Conservation (phyloP, 2,329 filamentous ascomycete species). For the Penicillium aurantiogriseum region DNA sequence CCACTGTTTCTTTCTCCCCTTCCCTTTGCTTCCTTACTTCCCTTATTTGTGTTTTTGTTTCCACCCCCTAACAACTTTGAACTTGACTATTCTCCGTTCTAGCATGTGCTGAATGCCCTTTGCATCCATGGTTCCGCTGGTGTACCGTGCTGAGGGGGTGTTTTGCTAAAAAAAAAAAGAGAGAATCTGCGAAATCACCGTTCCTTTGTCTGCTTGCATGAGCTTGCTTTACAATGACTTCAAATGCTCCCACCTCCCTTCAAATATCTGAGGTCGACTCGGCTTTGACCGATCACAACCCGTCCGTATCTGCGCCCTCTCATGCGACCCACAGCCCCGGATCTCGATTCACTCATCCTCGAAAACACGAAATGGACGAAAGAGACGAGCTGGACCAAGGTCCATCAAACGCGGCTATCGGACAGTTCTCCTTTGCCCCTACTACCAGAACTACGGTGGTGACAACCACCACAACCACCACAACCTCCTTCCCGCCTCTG, state of each 20-base stretch:
- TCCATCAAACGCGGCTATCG: constrained; percentile 47
- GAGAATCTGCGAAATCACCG: constrained; percentile 1
- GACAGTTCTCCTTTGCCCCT: constrained; percentile 61
- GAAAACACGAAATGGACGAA: constrained; percentile 31
- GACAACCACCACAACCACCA: constrained; percentile 89
- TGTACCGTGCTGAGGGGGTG: constrained; percentile 23
- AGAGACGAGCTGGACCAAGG: constrained; percentile 25
- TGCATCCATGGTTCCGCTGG: constrained; percentile 25
- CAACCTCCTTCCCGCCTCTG: constrained; percentile 77
- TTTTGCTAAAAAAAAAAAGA: constrained; percentile 13
- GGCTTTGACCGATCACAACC: constrained; percentile 14
- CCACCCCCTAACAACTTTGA: background rate
- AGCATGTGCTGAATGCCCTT: constrained; percentile 21
- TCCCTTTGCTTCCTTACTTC: constrained; percentile 24
- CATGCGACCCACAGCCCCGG: constrained; percentile 14
- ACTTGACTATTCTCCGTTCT: constrained; percentile 1
- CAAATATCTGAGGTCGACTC: constrained; percentile 12
- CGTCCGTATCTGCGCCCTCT: constrained; percentile 13
- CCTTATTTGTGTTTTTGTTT: constrained; percentile 6
- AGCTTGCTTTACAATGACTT: constrained; percentile 17
- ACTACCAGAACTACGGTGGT: constrained; percentile 67
- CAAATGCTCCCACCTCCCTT: constrained; percentile 7
- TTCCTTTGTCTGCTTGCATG: constrained; percentile 13
- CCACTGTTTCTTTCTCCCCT: constrained; percentile 25
- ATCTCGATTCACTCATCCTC: constrained; percentile 16